These are phyloP conservation scores for Fraxinus excelsior DNA, from an alignment of 257 asterid genomes.

Conservation along the genomic window DNA sequence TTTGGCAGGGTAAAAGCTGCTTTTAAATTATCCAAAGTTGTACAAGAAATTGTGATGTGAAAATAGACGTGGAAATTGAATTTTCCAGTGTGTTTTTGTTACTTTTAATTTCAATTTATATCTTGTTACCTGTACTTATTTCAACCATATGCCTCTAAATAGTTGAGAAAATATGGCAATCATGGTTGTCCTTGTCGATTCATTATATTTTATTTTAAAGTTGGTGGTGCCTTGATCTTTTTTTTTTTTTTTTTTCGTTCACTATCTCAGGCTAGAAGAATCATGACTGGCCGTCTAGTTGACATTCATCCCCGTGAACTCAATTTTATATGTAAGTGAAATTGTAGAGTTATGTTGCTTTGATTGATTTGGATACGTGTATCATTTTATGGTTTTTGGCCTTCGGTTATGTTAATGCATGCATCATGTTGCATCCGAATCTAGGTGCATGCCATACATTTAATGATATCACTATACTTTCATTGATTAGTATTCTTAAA, in stretches of 20 bases:
- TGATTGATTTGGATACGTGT: conserved; percentile 7
- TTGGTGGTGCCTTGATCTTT: neutral
- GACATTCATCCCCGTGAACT: conserved; percentile 85
- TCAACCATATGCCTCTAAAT: neutral
- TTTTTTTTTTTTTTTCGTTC: conserved; percentile 11
- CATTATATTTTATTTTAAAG: neutral
- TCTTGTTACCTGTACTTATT: neutral
- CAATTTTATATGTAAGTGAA: conserved; percentile 63
- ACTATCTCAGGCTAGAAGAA: conserved; percentile 46
- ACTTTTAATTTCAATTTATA: neutral
- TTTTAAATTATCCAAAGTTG: neutral
- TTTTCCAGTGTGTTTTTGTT: neutral
- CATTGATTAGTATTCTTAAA: conserved; percentile 8
- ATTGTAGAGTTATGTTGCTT: neutral
- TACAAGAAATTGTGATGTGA: neutral
- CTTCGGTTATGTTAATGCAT: neutral
- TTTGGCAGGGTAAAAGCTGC: neutral
- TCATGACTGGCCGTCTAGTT: conserved; percentile 50
- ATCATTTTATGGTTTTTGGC: conserved; percentile 14
- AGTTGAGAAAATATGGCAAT: conserved; percentile 13
- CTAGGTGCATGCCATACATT: conserved; percentile 1
- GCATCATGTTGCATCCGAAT: conserved; percentile 15
- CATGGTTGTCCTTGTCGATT: neutral
- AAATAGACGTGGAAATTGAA: neutral
- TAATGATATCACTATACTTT: neutral